A percentile compares a stretch with the other conserved stretches of the same genome.
Evolutionary conservation across 371 early-diverging fungal species (phyloP).

Genomic region (Mortierella polycephala): DNA sequence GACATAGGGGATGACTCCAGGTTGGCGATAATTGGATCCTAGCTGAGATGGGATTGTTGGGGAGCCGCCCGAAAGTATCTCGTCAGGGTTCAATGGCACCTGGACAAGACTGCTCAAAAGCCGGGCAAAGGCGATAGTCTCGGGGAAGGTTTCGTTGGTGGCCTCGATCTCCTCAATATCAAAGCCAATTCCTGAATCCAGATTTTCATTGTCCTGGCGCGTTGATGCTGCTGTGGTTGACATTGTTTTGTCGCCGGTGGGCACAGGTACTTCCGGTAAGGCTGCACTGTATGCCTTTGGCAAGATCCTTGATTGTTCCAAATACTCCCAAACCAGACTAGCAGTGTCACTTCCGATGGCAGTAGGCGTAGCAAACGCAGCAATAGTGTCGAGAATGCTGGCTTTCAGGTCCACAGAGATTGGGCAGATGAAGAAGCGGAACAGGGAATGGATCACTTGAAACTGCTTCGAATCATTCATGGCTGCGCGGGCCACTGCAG

Average conservation of each 20-base stretch:
- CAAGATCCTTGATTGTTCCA: conserved; percentile 79
- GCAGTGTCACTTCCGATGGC: conserved; percentile 62
- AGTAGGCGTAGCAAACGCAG: conserved; percentile 73
- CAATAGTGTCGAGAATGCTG: conserved; percentile 73
- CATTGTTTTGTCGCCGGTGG: conserved; percentile 35
- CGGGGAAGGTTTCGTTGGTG: conserved; percentile 77
- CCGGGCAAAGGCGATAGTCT: conserved; percentile 83
- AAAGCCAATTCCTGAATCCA: conserved; percentile 68
- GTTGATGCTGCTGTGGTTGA: conserved; percentile 31
- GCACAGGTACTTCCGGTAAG: conserved; percentile 41
- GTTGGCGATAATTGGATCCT: conserved; percentile 69
- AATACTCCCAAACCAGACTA: conserved; percentile 70
- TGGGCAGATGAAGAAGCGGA: conserved; percentile 74
- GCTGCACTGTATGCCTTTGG: conserved; percentile 58
- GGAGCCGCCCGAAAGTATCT: conserved; percentile 47
- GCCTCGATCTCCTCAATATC: conserved; percentile 86
- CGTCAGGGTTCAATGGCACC: conserved; percentile 60
- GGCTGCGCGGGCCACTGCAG: conserved; percentile 66
- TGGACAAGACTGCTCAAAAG: conserved; percentile 82
- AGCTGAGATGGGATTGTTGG: conserved; percentile 55
- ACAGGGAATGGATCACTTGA: conserved; percentile 70
- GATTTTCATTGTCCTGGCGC: conserved; percentile 30
- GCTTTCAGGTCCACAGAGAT: conserved; percentile 83
- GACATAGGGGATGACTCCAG: conserved; percentile 86
- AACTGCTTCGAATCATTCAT: conserved; percentile 71